A percentile compares a stretch with the other conserved stretches of the same genome.
phyloP scores from a whole-genome alignment of 345 rosid species.

The Sapria himalayana region DNA sequence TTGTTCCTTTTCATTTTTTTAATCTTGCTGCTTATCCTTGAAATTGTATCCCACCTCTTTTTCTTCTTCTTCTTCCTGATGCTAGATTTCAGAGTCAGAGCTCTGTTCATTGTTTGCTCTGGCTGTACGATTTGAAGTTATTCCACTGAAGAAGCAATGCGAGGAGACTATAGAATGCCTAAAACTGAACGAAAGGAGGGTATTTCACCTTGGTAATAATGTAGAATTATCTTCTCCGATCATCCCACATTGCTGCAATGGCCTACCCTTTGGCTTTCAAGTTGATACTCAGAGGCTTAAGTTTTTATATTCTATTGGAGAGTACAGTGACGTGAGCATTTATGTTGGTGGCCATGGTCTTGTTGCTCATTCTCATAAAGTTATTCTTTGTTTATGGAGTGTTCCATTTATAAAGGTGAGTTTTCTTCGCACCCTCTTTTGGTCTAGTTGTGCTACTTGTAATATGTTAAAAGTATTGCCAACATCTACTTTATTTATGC shows the following conservation, averaged over 20 bases:
- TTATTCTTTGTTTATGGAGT: conserved; percentile 77
- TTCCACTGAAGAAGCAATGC: conserved; percentile 57
- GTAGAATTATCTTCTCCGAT: conserved; percentile 44
- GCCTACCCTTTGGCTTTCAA: conserved; percentile 52
- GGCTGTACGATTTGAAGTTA: conserved; percentile 46
- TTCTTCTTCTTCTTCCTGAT: conserved; percentile 2
- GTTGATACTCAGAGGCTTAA: conserved; percentile 40
- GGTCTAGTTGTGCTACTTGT: no score
- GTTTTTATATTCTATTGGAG: conserved; percentile 21
- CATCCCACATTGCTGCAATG: conserved; percentile 19
- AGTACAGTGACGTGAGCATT: conserved; percentile 43
- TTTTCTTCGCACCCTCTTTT: background rate
- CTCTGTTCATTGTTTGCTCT: conserved; percentile 36
- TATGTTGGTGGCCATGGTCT: conserved; percentile 42
- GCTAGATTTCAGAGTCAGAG: conserved; percentile 56
- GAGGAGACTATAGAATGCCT: conserved; percentile 37
- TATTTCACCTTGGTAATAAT: conserved; percentile 27
- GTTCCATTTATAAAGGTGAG: conserved; percentile 79
- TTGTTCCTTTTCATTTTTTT: background rate
- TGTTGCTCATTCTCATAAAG: conserved; percentile 45
- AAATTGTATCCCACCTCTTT: background rate
- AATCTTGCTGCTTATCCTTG: background rate
- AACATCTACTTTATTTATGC: no score
- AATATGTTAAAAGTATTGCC: no score
- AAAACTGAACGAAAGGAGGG: conserved; percentile 29